Percentiles rank a stretch among this genome's conserved stretches.
These are phyloP conservation scores for Penicillium nucicola DNA, from an alignment of 495 filamentous ascomycete species.

Conservation along the genomic window DNA sequence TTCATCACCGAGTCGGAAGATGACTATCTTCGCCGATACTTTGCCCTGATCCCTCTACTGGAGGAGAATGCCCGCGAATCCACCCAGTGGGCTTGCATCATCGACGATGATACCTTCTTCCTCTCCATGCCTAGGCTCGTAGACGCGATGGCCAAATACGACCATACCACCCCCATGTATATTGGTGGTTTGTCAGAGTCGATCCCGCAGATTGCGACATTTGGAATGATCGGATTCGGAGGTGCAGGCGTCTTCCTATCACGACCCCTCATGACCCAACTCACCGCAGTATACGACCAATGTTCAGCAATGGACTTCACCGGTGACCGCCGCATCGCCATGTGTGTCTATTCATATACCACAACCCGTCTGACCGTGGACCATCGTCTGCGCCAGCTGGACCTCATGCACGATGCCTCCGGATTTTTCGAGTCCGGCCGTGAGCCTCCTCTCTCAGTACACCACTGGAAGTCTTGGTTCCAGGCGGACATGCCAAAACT, in stretches of 20 bases:
- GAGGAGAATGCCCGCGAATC: slow-evolving; percentile 40
- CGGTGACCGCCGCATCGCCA: slow-evolving; percentile 46
- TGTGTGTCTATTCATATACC: slow-evolving; percentile 53
- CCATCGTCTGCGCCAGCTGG: slow-evolving; percentile 51
- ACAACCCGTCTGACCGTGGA: slow-evolving; percentile 47
- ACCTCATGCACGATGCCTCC: slow-evolving; percentile 47
- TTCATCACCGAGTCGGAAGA: slow-evolving; percentile 48
- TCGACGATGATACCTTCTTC: slow-evolving; percentile 73
- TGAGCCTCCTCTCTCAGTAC: slow-evolving; percentile 49
- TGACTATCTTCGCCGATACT: slow-evolving; percentile 55
- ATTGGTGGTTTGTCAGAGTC: slow-evolving; percentile 57
- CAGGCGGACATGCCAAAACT: slow-evolving; percentile 49
- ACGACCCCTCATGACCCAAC: slow-evolving; percentile 39
- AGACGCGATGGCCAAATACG: slow-evolving; percentile 41
- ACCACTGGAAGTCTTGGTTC: slow-evolving; percentile 60
- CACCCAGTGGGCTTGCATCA: slow-evolving; percentile 58
- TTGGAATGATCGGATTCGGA: slow-evolving; percentile 55
- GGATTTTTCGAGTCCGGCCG: slow-evolving; percentile 56
- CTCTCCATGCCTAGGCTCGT: slow-evolving; percentile 49
- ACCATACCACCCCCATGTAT: slow-evolving; percentile 47
- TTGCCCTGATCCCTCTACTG: slow-evolving; percentile 53
- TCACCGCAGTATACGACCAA: slow-evolving; percentile 31
- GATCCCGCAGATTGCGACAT: slow-evolving; percentile 44
- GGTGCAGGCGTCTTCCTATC: slow-evolving; percentile 61
- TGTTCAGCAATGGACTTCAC: slow-evolving; percentile 41